Evolutionary conservation across 2,329 filamentous ascomycete species (phyloP).

Genomic region (Xylariales sp.): DNA sequence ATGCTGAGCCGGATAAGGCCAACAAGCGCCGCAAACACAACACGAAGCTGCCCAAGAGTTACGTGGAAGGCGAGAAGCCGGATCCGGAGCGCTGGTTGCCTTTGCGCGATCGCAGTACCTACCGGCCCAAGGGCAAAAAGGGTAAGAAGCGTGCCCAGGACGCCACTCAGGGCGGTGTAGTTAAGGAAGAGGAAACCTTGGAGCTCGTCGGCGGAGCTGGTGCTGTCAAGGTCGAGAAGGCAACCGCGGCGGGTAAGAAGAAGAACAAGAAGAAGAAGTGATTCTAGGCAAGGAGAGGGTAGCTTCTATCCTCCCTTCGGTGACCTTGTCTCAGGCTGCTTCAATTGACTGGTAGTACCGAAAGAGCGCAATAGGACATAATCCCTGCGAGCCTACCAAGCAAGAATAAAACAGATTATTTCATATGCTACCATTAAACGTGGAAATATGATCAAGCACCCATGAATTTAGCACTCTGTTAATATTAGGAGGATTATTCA

Average conservation of each 20-base stretch:
- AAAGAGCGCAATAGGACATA: no score
- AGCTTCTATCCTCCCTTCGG: no score
- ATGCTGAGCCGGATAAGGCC: slow-evolving; percentile 33
- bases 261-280: slow-evolving; percentile 47
- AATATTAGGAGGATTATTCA: no score
- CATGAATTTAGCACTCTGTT: no score
- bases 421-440: no score
- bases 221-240: slow-evolving; percentile 60
- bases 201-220: slow-evolving; percentile 61
- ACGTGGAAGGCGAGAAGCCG: slow-evolving; percentile 71
- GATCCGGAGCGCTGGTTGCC: slow-evolving; percentile 95
- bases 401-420: no score
- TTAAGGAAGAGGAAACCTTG: slow-evolving; percentile 67
- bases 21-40: slow-evolving; percentile 53
- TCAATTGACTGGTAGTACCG: no score
- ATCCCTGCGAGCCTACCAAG: no score
- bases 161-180: slow-evolving; percentile 79
- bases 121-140: slow-evolving; percentile 88
- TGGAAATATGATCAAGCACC: no score
- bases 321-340: no score
- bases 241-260: slow-evolving; percentile 30
- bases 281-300: slow-evolving; percentile 10
- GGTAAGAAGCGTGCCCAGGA: slow-evolving; percentile 77
- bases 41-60: slow-evolving; percentile 60
- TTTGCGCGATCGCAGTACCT: slow-evolving; percentile 81